Percentiles rank a stretch among this genome's conserved stretches.
phyloP scores from a whole-genome alignment of 83 land plant genomes.

The Picea abies region DNA sequence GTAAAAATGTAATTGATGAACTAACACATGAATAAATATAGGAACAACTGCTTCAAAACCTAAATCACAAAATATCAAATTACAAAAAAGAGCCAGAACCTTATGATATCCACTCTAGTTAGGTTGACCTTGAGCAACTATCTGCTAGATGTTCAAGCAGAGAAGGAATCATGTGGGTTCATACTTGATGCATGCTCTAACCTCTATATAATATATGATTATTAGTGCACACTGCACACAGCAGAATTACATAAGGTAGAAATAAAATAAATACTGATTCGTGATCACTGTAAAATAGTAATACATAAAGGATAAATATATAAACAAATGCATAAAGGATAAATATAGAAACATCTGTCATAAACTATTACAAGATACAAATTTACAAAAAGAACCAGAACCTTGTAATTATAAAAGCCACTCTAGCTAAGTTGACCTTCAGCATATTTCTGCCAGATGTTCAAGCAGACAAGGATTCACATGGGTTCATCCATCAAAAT shows the following conservation, averaged over 20 bases:
- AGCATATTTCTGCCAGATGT: no score
- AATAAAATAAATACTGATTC: background rate
- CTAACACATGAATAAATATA: background rate
- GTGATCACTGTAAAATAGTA: background rate
- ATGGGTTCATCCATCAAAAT: no score
- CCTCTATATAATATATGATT: background rate
- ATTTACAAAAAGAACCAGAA: background rate
- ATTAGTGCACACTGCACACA: background rate
- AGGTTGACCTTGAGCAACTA: no score
- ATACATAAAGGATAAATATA: background rate
- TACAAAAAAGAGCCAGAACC: background rate
- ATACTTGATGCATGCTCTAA: background rate
- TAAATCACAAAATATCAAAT: background rate
- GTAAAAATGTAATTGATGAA: background rate
- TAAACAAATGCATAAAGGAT: background rate
- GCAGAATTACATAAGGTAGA: background rate
- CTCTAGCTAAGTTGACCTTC: background rate
- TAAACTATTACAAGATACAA: background rate
- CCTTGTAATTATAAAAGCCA: background rate
- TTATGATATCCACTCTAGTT: background rate
- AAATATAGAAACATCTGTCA: no score
- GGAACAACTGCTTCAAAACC: background rate
- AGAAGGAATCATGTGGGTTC: no score
- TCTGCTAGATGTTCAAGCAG: no score
- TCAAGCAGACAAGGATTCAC: no score